Conservation (phyloP, 1,139 yeast genomes). For the Geotrichum australiense region DNA sequence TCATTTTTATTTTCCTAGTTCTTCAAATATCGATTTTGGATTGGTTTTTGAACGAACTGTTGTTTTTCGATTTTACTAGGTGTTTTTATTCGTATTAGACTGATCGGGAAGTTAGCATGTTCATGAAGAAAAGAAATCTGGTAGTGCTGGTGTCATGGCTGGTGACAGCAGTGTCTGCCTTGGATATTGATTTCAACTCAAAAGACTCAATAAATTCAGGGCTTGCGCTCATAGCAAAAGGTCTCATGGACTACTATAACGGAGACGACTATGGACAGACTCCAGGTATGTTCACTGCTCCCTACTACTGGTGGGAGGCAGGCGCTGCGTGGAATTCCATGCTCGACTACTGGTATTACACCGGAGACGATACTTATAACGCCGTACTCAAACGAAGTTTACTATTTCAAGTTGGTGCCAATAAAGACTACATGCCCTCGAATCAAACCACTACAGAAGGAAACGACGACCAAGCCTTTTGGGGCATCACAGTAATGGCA, state of each 20-base stretch:
- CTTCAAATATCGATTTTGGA: too few species aligned
- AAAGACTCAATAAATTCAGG: constrained; percentile 34
- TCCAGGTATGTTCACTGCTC: constrained; percentile 66
- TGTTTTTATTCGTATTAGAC: too few species aligned
- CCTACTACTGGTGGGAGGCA: constrained; percentile 94
- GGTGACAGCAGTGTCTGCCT: constrained; percentile 1
- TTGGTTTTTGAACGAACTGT: too few species aligned
- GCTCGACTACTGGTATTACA: constrained; percentile 57
- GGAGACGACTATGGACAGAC: constrained; percentile 48
- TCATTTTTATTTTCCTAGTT: too few species aligned
- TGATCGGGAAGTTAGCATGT: too few species aligned
- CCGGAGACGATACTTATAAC: constrained; percentile 56
- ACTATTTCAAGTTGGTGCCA: constrained; percentile 59
- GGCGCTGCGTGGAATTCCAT: constrained; percentile 85
- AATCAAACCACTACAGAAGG: constrained; percentile 77
- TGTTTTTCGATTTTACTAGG: too few species aligned
- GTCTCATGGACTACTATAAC: constrained; percentile 61
- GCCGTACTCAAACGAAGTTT: constrained; percentile 51
- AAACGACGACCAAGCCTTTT: constrained; percentile 87
- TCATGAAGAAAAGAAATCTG: too few species aligned
- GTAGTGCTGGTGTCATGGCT: too few species aligned
- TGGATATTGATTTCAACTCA: constrained; percentile 22
- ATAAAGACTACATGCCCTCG: constrained; percentile 63
- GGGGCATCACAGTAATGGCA: constrained; percentile 79
- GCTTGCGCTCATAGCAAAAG: constrained; percentile 47